Percentiles rank a stretch among this genome's conserved stretches.
These are phyloP conservation scores for Ophiostoma sp. DNA, from an alignment of 2,329 filamentous ascomycete genomes.

Conservation along the genomic window DNA sequence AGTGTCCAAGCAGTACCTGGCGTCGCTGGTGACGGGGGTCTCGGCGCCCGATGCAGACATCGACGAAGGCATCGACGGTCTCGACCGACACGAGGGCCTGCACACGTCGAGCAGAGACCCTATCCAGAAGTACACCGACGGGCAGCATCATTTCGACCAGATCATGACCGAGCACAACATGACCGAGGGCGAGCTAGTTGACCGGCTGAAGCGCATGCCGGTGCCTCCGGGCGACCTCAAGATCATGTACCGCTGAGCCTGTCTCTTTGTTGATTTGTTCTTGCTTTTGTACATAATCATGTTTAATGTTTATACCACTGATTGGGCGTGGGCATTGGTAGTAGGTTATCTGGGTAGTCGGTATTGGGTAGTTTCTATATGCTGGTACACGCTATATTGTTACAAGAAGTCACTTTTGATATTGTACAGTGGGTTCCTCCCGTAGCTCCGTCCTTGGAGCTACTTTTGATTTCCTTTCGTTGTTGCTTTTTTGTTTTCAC, in stretches of 20 bases:
- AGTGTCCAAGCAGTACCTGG: constrained; percentile 59
- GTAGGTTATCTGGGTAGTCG: neutral
- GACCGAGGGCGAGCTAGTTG: constrained; percentile 64
- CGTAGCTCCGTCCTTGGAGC: neutral
- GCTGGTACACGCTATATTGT: constrained; percentile 4
- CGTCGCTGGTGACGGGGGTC: constrained; percentile 50
- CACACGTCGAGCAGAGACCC: constrained; percentile 39
- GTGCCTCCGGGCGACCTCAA: constrained; percentile 49
- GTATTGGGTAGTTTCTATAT: constrained; percentile 7
- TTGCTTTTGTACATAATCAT: neutral
- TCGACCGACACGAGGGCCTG: neutral
- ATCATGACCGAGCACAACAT: constrained; percentile 71
- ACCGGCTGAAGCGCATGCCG: constrained; percentile 56
- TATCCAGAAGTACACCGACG: constrained; percentile 65
- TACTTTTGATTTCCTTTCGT: neutral
- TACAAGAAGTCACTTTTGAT: constrained; percentile 5
- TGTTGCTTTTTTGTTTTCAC: neutral
- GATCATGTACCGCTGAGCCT: constrained; percentile 45
- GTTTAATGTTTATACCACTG: neutral
- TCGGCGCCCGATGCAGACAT: constrained; percentile 32
- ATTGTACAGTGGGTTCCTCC: neutral
- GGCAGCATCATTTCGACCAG: constrained; percentile 72
- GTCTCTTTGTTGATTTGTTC: neutral
- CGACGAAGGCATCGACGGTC: constrained; percentile 20
- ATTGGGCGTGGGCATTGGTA: neutral